Evolutionary conservation across 176 grass and related monocot genomes (phyloP), one percentile per base, ranked within the genome.

Genomic region (Themeda triandra): DNA sequence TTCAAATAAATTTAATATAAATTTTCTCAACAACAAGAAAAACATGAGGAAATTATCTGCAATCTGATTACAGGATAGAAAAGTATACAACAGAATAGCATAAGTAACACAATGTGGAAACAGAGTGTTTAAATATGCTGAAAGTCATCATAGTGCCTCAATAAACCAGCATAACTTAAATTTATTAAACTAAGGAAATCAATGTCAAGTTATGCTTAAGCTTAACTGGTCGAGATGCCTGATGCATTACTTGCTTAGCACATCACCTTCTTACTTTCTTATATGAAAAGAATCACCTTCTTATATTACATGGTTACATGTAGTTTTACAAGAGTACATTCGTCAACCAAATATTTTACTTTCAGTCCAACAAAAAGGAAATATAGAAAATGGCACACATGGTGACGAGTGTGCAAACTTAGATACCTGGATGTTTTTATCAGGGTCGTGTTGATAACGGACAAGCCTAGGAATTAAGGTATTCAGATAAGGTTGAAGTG

Each of bases 381-480:
- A 29, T 14, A 72, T 5, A 48, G 14, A 70, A 75, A 12, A 75
- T 69, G 9, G 1, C 4, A 77, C 27, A 59, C 39, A 64, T 74
- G 15, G 19, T 83, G 39, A 72, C 32, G 37, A 12, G 19, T 76
- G 51, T 84, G 75, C 63, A 83, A 36, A 86, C 18, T 75, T 83
- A 0, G 31, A 77, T 89, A 97, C 95, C 92, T 97, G 95, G 68
- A 98, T 94, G 85, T 98, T 98, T 83, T 98, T 98, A 88, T 98
- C 95, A 83, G 95, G 95, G 72, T 98, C 95, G 51, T 98, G 93
- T 67, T 98, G 95, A 71, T 98, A 95, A 29, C 95, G 87, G 27
- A 98, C 84, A 87, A 98, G 95, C 89, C 92, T 95, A 80, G 95
- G 95, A 86, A 98, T 95, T 86, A 98, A 90, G 87, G 92, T 76